A percentile compares a stretch with the other conserved stretches of the same genome.
These are phyloP conservation scores for Spiromastix sp. DNA, from an alignment of 2,329 filamentous ascomycete genomes.

Conservation along the genomic window DNA sequence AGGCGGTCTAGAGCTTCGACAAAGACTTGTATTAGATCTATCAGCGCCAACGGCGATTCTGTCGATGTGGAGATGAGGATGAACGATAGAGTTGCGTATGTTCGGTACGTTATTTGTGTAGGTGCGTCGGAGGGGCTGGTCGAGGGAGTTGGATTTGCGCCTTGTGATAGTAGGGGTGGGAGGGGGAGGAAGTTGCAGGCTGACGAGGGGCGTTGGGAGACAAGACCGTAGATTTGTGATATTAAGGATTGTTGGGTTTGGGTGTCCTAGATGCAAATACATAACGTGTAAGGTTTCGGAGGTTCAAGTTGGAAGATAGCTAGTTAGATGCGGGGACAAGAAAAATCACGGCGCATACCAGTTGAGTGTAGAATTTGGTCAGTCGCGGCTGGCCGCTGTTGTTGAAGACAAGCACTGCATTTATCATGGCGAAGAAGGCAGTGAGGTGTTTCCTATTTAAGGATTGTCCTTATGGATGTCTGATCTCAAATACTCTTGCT, in stretches of 20 bases:
- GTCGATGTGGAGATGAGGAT: conserved; percentile 96
- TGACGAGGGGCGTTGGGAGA: conserved; percentile 79
- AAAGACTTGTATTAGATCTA: conserved; percentile 96
- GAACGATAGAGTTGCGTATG: conserved; percentile 97
- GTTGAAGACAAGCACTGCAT: conserved; percentile 97
- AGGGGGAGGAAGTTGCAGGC: conserved; percentile 94
- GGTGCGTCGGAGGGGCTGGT: conserved; percentile 72
- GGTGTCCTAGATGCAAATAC: conserved; percentile 58
- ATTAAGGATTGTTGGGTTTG: conserved; percentile 95
- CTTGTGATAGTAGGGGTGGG: conserved; percentile 53
- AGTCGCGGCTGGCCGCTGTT: conserved; percentile 92
- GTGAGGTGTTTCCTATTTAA: too few species aligned
- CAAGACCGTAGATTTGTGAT: conserved; percentile 92
- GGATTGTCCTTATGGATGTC: too few species aligned
- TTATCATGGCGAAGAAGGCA: conserved; percentile 81
- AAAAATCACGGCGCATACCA: conserved; percentile 51
- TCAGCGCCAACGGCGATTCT: conserved; percentile 86
- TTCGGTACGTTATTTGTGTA: conserved; percentile 91
- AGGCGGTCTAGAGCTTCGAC: conserved; percentile 89
- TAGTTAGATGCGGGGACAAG: not conserved
- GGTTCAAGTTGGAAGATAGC: conserved; percentile 1
- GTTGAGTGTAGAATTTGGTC: conserved; percentile 97
- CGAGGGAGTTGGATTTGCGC: conserved; percentile 34
- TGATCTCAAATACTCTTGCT: too few species aligned
- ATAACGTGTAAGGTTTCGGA: conserved; percentile 1